Base-by-base conservation (phyloP, 176 grass and related monocot species). In the Melocanna baccifera region DNA sequence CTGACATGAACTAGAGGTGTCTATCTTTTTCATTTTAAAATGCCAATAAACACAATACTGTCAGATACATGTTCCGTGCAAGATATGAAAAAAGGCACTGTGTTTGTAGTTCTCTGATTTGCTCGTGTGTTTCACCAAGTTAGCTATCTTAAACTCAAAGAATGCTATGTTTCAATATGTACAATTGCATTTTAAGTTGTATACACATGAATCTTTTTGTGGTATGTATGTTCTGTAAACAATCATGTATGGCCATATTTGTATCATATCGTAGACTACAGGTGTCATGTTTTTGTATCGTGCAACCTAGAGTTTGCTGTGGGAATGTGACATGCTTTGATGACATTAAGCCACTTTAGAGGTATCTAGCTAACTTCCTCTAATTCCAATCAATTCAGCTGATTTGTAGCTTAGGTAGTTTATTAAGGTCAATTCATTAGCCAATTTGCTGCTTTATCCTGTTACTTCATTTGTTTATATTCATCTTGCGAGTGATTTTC, bases 21-120 rank as follows among this genome's bases (percentile, higher is more conserved):
- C 42, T 71, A 43, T 43, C 28, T n/a, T 66, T 53, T 47, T 82
- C 41, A 82, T 72, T 39, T 80, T 47, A 67, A 80, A 51, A 85
- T 55, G 63, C 14, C 50, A 85, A 61, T 30, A 70, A 46, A 36
- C 74, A 67, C 59, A n/a, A 15, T 75, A 79, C 37, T 45, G 20
- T 52, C 14, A 66, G 45, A 67, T 80, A 53, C 78, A 67, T 69
- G 47, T 52, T 81, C 47, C 16, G 7, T 22, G 12, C 46, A 81
- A 68, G 64, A 41, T 65, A 25, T 81, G 37, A 69, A 69, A 56
- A 14, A 67, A 81, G 32, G 32, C 51, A 69, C 64, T 55, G 34
- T 81, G 47, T 62, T 74, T 83, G 71, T 75, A 64, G 57, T 26
- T 40, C n/a, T 46, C 58, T 40, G 45, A 23, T 83, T 52, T 55